These are phyloP conservation scores for Thalassiosira mediterranea DNA, from an alignment of 352 stramenopile genomes.

Conservation along the genomic window DNA sequence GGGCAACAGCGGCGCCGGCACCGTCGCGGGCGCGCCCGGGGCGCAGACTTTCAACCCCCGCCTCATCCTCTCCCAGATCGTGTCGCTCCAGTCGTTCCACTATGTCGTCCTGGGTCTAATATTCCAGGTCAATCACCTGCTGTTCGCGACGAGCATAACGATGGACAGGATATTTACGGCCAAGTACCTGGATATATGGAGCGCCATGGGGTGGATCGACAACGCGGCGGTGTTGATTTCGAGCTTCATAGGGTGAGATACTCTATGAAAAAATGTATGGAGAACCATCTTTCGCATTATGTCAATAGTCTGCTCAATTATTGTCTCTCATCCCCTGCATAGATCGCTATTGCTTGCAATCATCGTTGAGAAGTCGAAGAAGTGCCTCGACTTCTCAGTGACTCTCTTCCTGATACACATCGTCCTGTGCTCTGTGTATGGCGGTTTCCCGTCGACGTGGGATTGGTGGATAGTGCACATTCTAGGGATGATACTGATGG, in stretches of 20 bases:
- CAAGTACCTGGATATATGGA: conserved; percentile 71
- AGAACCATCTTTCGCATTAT: not conserved
- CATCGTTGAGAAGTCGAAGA: conserved; percentile 84
- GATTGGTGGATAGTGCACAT: conserved; percentile 83
- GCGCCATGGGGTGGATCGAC: conserved; percentile 63
- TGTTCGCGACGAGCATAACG: conserved; percentile 69
- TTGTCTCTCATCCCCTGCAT: not conserved
- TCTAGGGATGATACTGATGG: conserved; percentile 73
- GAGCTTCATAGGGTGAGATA: conserved; percentile 53
- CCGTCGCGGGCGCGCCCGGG: too few relatives aligned
- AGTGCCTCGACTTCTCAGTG: conserved; percentile 80
- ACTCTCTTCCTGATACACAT: conserved; percentile 80
- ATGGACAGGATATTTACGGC: conserved; percentile 80
- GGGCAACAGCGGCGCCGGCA: not conserved
- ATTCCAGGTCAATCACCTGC: conserved; percentile 74
- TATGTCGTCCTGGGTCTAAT: conserved; percentile 71
- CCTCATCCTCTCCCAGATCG: conserved; percentile 78
- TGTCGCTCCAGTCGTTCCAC: conserved; percentile 74
- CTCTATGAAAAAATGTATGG: not conserved
- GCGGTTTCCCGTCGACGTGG: conserved; percentile 63
- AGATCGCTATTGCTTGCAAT: conserved; percentile 70
- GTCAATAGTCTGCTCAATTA: not conserved
- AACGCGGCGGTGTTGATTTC: conserved; percentile 61
- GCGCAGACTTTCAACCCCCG: conserved; percentile 76
- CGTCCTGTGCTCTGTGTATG: conserved; percentile 63